Evolutionary conservation across 2,329 filamentous ascomycete genomes (phyloP).

Genomic region (Dothiorella sarmentorum): DNA sequence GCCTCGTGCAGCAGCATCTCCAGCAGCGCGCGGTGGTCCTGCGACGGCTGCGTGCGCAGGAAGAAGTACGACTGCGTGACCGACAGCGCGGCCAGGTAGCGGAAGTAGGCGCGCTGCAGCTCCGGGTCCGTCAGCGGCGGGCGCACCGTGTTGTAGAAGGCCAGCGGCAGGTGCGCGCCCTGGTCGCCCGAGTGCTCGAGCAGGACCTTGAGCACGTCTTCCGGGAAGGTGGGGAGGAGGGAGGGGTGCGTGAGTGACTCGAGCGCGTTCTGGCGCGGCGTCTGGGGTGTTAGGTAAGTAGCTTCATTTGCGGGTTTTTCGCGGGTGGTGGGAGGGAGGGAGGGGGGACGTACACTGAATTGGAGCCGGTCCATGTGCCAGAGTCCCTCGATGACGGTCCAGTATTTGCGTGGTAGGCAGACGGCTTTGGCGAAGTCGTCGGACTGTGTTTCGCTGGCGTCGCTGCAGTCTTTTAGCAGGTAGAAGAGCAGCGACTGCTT

Average conservation of each 20-base stretch:
- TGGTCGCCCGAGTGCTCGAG: conserved; percentile 54
- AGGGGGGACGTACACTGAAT: conserved; percentile 45
- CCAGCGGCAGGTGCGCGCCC: conserved; percentile 65
- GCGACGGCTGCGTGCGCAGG: conserved; percentile 61
- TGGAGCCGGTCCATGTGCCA: conserved; percentile 75
- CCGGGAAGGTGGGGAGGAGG: conserved; percentile 74
- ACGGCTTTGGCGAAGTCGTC: conserved; percentile 58
- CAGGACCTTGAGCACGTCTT: conserved; percentile 72
- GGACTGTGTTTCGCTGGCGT: conserved; percentile 47
- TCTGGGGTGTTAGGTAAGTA: conserved; percentile 3
- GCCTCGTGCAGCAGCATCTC: conserved; percentile 56
- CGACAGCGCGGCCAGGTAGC: conserved; percentile 63
- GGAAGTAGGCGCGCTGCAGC: conserved; percentile 65
- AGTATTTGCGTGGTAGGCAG: conserved; percentile 71
- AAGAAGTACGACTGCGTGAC: conserved; percentile 73
- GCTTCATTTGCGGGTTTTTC: not conserved
- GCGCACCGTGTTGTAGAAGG: conserved; percentile 74
- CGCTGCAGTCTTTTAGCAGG: conserved; percentile 67
- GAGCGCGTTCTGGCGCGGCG: conserved; percentile 49
- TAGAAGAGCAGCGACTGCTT: conserved; percentile 84
- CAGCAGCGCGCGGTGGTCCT: conserved; percentile 62
- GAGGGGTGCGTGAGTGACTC: conserved; percentile 77
- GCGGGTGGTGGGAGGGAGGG: conserved; percentile 39
- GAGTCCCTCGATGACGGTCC: conserved; percentile 75
- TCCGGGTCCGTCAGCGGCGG: conserved; percentile 65